Conservation (phyloP, 2,329 filamentous ascomycete species). For the Xenoacremonium recifei region DNA sequence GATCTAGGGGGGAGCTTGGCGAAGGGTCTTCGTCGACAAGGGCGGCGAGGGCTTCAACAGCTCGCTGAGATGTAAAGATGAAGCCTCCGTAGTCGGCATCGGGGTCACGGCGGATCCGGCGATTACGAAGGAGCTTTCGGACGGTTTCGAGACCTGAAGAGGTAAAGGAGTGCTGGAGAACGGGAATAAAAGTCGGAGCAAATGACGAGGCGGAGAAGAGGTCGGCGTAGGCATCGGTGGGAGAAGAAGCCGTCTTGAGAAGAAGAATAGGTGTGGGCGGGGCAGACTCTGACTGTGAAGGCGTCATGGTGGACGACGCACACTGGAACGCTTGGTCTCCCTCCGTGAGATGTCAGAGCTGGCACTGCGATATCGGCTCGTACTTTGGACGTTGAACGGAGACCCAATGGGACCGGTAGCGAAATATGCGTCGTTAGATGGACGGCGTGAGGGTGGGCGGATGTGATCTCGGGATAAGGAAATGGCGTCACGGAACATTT, state of each 20-base stretch:
- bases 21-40: slow-evolving; percentile 53
- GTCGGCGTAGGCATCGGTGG: slow-evolving; percentile 70
- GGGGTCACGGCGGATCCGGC: slow-evolving; percentile 36
- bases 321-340: no score
- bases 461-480: slow-evolving; percentile 8
- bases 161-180: slow-evolving; percentile 69
- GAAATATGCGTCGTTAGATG: neutral
- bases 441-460: neutral
- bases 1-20: no score
- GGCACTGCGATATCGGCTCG: no score
- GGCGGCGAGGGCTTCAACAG: slow-evolving; percentile 73
- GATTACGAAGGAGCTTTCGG: slow-evolving; percentile 45
- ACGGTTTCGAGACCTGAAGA: slow-evolving; percentile 57
- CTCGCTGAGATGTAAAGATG: slow-evolving; percentile 81
- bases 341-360: no score
- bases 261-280: slow-evolving; percentile 56
- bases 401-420: no score
- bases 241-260: slow-evolving; percentile 74
- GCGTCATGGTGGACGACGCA: slow-evolving; percentile 10
- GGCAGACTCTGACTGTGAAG: slow-evolving; percentile 6
- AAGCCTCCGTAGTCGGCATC: slow-evolving; percentile 65
- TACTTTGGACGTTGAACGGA: no score
- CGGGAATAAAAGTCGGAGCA: slow-evolving; percentile 70
- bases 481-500: slow-evolving; percentile 1
- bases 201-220: slow-evolving; percentile 57